Percentiles rank a stretch among this genome's conserved stretches.
Conservation (phyloP, 768 basidiomycete genomes). For the Neoboletus subvelutipes region DNA sequence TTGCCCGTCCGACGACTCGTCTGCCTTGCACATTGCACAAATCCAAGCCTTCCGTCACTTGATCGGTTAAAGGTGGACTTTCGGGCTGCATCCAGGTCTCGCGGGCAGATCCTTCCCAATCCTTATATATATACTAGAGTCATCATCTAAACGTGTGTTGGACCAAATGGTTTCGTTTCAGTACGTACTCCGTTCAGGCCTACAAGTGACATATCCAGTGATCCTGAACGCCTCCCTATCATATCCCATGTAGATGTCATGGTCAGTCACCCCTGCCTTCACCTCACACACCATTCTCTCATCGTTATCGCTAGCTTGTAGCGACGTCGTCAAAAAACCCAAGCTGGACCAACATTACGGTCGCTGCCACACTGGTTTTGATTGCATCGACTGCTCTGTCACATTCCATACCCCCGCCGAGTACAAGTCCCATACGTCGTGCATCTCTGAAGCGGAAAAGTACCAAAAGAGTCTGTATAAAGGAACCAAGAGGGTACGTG, state of each 20-base stretch:
- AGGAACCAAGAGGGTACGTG: conserved; percentile 55
- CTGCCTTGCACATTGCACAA: not conserved
- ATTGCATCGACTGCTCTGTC: conserved; percentile 87
- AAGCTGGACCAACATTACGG: conserved; percentile 78
- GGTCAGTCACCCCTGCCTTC: conserved; percentile 38
- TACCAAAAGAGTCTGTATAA: conserved; percentile 88
- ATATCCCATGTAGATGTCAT: conserved; percentile 58
- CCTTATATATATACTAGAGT: not conserved
- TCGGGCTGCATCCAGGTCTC: not conserved
- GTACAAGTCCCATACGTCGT: conserved; percentile 80
- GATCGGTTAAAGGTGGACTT: not conserved
- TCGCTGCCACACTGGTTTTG: conserved; percentile 65
- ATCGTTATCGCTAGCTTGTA: conserved; percentile 51
- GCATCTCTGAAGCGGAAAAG: conserved; percentile 90
- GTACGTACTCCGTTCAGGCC: conserved; percentile 39
- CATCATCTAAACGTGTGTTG: not conserved
- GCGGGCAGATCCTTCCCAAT: not conserved
- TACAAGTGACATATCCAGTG: not conserved
- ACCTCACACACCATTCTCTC: conserved; percentile 1
- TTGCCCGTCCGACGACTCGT: too few species aligned
- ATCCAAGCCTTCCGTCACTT: not conserved
- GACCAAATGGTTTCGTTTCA: conserved; percentile 71
- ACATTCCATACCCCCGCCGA: conserved; percentile 75
- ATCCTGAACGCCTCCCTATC: not conserved
- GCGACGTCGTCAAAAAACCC: conserved; percentile 90